Percentiles rank a stretch among this genome's conserved stretches.
Conservation (phyloP, 2,329 filamentous ascomycete genomes). For the Colletotrichum karsti region DNA sequence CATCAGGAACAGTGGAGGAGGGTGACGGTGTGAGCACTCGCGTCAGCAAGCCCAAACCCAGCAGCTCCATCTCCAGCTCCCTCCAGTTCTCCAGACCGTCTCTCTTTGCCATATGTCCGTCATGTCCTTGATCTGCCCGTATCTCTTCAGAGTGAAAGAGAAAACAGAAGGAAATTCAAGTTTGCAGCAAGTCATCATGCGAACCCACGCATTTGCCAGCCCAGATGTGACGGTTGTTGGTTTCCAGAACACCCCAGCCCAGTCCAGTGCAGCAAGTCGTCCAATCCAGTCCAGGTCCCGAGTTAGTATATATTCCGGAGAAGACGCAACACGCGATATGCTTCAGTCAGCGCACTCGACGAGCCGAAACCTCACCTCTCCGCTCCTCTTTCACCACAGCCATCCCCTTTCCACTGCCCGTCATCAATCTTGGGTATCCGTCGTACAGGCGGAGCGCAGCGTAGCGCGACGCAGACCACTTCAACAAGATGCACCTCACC, state of each 20-base stretch:
- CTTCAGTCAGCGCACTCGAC: not conserved
- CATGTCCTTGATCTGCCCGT: too few relatives aligned
- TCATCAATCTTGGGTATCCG: not conserved
- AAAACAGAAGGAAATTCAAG: too few relatives aligned
- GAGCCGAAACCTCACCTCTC: not conserved
- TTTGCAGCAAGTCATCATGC: too few relatives aligned
- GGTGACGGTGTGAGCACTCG: not conserved
- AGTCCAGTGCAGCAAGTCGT: not conserved
- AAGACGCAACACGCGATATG: not conserved
- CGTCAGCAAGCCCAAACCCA: not conserved
- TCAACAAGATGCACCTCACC: slow-evolving; percentile 3
- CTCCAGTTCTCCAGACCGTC: not conserved
- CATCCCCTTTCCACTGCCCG: not conserved
- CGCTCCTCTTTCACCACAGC: not conserved
- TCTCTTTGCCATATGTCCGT: not conserved
- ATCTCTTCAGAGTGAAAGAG: too few relatives aligned
- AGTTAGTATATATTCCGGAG: not conserved
- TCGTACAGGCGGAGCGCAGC: slow-evolving; percentile 10
- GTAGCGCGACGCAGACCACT: not conserved
- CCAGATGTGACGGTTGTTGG: not conserved
- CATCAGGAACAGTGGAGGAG: slow-evolving; percentile 12
- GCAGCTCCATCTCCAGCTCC: not conserved
- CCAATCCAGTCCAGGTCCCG: not conserved
- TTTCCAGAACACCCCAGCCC: not conserved
- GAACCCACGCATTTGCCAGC: too few relatives aligned